phyloP scores from a whole-genome alignment of 163 green algal genomes.

The Chlamydomonas reinhardtii region DNA sequence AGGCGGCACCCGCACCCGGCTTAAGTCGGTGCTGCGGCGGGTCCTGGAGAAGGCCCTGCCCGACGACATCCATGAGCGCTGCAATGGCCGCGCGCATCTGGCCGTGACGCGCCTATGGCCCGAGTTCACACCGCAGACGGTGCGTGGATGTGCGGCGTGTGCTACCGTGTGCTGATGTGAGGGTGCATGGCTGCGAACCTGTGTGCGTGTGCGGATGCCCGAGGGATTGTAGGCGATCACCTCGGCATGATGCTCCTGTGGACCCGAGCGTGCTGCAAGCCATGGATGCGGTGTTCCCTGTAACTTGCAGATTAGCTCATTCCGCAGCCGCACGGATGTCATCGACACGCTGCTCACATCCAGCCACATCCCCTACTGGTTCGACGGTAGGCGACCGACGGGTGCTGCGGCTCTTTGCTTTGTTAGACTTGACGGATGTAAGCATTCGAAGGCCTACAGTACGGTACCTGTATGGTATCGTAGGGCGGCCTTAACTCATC shows the following conservation, averaged over 20 bases:
- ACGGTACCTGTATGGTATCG: too few relatives aligned
- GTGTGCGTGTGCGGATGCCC: too few relatives aligned
- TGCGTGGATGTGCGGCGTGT: background rate
- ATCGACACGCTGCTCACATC: constrained; percentile 80
- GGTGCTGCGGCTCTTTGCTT: background rate
- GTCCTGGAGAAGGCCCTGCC: constrained; percentile 77
- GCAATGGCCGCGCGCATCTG: constrained; percentile 54
- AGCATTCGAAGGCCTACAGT: too few relatives aligned
- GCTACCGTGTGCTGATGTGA: too few relatives aligned
- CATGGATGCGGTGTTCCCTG: too few relatives aligned
- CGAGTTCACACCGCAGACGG: background rate
- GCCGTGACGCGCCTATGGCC: constrained; percentile 75
- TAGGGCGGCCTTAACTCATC: too few relatives aligned
- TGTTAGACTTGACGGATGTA: too few relatives aligned
- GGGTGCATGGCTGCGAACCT: too few relatives aligned
- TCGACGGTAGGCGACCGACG: constrained; percentile 42
- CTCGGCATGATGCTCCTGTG: too few relatives aligned
- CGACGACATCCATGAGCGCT: constrained; percentile 79
- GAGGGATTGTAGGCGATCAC: too few relatives aligned
- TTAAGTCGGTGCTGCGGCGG: constrained; percentile 63
- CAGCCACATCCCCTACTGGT: constrained; percentile 84
- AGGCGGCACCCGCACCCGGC: constrained; percentile 70
- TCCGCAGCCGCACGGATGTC: constrained; percentile 69
- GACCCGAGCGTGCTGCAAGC: too few relatives aligned
- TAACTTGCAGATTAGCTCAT: constrained; percentile 33